These are phyloP conservation scores for Tuber brumale DNA, from an alignment of 495 filamentous ascomycete genomes.

Conservation along the genomic window DNA sequence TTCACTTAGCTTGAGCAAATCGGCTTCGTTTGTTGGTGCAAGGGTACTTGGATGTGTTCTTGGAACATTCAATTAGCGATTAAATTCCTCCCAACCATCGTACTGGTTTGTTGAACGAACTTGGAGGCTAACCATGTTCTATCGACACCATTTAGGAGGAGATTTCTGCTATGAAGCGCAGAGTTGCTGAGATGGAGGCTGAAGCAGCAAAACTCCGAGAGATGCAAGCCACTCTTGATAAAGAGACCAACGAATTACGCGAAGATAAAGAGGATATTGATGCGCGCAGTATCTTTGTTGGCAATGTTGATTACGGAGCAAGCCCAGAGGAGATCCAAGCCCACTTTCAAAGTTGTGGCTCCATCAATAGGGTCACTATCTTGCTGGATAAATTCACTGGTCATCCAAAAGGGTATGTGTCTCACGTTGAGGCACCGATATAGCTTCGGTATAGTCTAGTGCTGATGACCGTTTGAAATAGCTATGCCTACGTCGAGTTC, in stretches of 20 bases:
- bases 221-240: slow-evolving; percentile 87
- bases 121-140: background rate
- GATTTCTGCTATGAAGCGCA: slow-evolving; percentile 94
- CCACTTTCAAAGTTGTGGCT: slow-evolving; percentile 95
- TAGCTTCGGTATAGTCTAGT: slow-evolving; percentile 6
- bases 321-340: slow-evolving; percentile 98
- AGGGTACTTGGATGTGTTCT: background rate
- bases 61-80: background rate
- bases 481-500: slow-evolving; percentile 99
- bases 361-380: slow-evolving; percentile 97
- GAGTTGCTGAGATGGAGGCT: slow-evolving; percentile 98
- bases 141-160: slow-evolving; percentile 59
- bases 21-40: background rate
- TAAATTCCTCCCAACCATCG: background rate
- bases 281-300: slow-evolving; percentile 92
- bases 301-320: slow-evolving; percentile 97
- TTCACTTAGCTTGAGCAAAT: background rate
- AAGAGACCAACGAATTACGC: slow-evolving; percentile 69
- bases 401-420: slow-evolving; percentile 93
- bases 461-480: slow-evolving; percentile 45
- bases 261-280: slow-evolving; percentile 97
- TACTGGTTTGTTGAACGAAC: background rate
- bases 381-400: slow-evolving; percentile 96
- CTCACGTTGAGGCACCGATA: background rate
- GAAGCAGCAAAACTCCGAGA: slow-evolving; percentile 93